Percentiles rank a stretch among this genome's conserved stretches.
phyloP scores from a whole-genome alignment of 2,329 filamentous ascomycete genomes.

The Penicillium sp. region DNA sequence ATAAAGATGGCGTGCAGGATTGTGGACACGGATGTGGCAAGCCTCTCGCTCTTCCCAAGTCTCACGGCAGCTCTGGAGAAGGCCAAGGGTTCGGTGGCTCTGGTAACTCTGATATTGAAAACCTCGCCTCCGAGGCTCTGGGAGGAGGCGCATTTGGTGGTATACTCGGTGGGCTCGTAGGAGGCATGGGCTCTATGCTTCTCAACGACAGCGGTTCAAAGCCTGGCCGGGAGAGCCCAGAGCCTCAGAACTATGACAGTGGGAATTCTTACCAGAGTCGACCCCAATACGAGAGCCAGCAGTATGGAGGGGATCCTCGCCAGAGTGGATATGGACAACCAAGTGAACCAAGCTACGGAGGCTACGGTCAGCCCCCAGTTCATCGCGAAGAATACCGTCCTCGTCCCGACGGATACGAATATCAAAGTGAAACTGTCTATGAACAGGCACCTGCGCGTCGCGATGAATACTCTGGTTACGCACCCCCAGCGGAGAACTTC shows the following conservation, averaged over 20 bases:
- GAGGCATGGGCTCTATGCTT: constrained; percentile 57
- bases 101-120: constrained; percentile 43
- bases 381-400: constrained; percentile 12
- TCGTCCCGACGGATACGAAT: constrained; percentile 13
- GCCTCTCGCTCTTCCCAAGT: constrained; percentile 70
- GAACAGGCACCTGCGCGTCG: constrained; percentile 10
- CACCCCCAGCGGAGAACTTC: constrained; percentile 12
- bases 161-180: constrained; percentile 66
- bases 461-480: constrained; percentile 12
- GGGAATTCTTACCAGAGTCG: constrained; percentile 7
- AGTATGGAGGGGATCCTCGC: constrained; percentile 11
- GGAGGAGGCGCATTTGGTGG: constrained; percentile 67
- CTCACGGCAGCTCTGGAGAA: constrained; percentile 24
- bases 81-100: constrained; percentile 18
- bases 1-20: constrained; percentile 81
- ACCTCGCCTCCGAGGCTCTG: constrained; percentile 58
- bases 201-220: constrained; percentile 52
- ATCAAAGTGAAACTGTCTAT: constrained; percentile 20
- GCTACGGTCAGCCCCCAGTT: constrained; percentile 14
- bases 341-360: constrained; percentile 17
- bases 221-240: constrained; percentile 11
- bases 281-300: constrained; percentile 9
- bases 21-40: constrained; percentile 83
- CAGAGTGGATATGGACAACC: constrained; percentile 16
- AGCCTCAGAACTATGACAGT: constrained; percentile 6